Evolutionary conservation across 2,329 filamentous ascomycete genomes (phyloP), one percentile per base, ranked within the genome.

Genomic region (Pleurostoma richardsiae): DNA sequence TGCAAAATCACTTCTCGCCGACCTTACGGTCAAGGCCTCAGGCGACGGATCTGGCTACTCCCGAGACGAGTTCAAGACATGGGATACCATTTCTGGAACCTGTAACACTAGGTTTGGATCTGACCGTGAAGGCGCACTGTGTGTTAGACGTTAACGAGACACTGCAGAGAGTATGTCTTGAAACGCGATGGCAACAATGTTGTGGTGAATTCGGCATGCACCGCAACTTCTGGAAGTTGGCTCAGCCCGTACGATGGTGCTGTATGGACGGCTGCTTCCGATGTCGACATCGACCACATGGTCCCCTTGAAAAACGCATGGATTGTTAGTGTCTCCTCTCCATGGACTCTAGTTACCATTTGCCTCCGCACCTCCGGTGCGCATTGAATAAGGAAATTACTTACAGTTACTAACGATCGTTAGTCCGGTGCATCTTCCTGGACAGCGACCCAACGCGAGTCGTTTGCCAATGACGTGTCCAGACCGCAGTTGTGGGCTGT

Each of bases 231-330:
- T 3, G 88, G 89, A 4, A 73, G 70, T 0, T 94, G 89, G 88
- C 66, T 63, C 39, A 84, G 79, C 33, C 85, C 86, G 0, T 94
- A 87, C 61, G 88, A 92, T 58, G 87, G 86, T 11, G 83, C 70
- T 1, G 81, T 73, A 1, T 90, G 85, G 84, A 85, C 80, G 0
- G 69, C 72, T 1, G 79, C 86, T 1, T 77, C 73, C 19, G 85
- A 91, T 55, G 64, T 94, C 1, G 87, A 92, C 55, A 92, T 94
- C 49, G 89, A 94, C 63, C 89, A 94, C 62, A 75, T 94, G 67
- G 86, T 95, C 3, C 88, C 89, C 1, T 64, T 95, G 50, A 84
- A 85, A 60, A 89, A 91, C 59, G 87, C 88, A 4, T 92, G 87
- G 88, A 82, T 86, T 51, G 79, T 83, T 54, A 58, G 73, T 66